These are phyloP conservation scores for Sugiyamaella qingdaonensis DNA, from an alignment of 805 yeast species.

Conservation along the genomic window DNA sequence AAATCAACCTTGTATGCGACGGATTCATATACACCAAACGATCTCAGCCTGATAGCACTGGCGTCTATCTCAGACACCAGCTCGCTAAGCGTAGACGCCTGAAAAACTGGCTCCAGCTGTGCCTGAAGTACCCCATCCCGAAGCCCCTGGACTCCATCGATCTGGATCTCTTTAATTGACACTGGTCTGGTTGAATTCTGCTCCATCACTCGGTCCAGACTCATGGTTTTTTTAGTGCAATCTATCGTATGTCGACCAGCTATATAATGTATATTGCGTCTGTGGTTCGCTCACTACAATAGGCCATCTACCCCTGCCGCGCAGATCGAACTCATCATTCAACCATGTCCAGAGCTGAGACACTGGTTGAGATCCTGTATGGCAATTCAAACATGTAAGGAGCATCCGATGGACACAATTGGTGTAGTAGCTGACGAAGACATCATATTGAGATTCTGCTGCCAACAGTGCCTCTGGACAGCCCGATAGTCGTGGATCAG, in stretches of 20 bases:
- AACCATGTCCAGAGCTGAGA: too few relatives aligned
- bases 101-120: conserved; percentile 28
- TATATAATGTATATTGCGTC: too few relatives aligned
- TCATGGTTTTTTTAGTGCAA: not conserved
- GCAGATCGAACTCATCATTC: too few relatives aligned
- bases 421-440: not conserved
- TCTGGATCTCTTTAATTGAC: conserved; percentile 27
- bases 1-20: conserved; percentile 12
- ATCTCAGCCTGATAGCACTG: conserved; percentile 16
- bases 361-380: not conserved
- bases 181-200: conserved; percentile 28
- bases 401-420: not conserved
- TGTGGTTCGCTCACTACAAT: too few relatives aligned
- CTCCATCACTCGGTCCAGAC: conserved; percentile 15
- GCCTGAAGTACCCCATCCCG: conserved; percentile 26
- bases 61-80: conserved; percentile 24
- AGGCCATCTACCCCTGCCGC: too few relatives aligned
- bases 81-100: conserved; percentile 22
- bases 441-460: conserved; percentile 16
- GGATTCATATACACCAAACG: conserved; percentile 12
- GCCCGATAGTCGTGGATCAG: conserved; percentile 13
- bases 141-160: conserved; percentile 24
- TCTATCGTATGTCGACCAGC: too few relatives aligned
- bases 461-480: not conserved
- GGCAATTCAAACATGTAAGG: not conserved